These are phyloP conservation scores for Fusarium proliferatum DNA, from an alignment of 2,329 filamentous ascomycete genomes.

Conservation along the genomic window DNA sequence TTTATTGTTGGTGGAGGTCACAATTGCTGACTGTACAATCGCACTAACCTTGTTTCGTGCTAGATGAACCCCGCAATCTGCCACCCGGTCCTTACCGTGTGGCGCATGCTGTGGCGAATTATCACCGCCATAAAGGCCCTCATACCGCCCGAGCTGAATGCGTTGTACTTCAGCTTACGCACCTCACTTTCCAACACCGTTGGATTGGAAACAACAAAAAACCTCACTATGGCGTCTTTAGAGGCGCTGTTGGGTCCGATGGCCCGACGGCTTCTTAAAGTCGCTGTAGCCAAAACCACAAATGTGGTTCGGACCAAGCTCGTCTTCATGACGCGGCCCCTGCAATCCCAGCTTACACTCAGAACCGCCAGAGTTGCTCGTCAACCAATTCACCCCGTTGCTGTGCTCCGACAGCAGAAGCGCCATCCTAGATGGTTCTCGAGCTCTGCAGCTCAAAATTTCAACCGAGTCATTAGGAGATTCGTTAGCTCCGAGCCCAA, in stretches of 20 bases:
- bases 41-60: conserved; percentile 39
- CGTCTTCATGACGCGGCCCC: conserved; percentile 56
- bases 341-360: conserved; percentile 58
- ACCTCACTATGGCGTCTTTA: conserved; percentile 63
- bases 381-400: conserved; percentile 66
- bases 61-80: conserved; percentile 42
- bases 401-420: conserved; percentile 62
- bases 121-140: conserved; percentile 42
- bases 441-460: conserved; percentile 54
- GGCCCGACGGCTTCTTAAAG: conserved; percentile 65
- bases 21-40: conserved; percentile 36
- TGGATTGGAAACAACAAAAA: conserved; percentile 38
- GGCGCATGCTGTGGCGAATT: conserved; percentile 51
- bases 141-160: conserved; percentile 24
- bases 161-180: conserved; percentile 27
- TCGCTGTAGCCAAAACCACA: conserved; percentile 62
- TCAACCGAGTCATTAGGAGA: conserved; percentile 60
- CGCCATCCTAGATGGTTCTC: conserved; percentile 61
- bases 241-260: conserved; percentile 68
- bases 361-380: conserved; percentile 54
- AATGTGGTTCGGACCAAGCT: conserved; percentile 64
- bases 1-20: conserved; percentile 42
- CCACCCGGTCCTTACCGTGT: conserved; percentile 42
- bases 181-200: conserved; percentile 37
- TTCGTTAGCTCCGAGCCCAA: conserved; percentile 60